phyloP scores from a whole-genome alignment of 352 stramenopile genomes.

The Phytophthora tentaculata region DNA sequence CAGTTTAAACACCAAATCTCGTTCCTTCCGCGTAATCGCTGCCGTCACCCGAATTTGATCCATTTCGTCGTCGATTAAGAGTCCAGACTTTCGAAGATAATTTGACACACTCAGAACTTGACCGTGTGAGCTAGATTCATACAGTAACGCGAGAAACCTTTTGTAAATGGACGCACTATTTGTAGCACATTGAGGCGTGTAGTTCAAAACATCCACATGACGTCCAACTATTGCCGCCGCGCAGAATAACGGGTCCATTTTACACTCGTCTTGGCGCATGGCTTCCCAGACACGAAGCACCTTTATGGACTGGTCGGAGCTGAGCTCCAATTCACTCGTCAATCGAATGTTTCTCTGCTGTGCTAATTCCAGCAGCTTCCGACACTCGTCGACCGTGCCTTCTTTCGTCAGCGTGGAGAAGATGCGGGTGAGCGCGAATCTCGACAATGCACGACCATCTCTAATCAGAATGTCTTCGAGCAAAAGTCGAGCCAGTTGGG shows the following conservation, averaged over 20 bases:
- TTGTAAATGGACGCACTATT: too few relatives aligned
- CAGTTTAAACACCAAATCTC: neutral
- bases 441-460: neutral
- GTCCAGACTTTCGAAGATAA: neutral
- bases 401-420: slow-evolving; percentile 5
- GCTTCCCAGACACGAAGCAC: neutral
- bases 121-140: neutral
- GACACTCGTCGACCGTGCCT: neutral
- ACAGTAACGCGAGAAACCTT: neutral
- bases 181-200: neutral
- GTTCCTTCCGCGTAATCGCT: neutral
- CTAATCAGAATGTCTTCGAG: slow-evolving; percentile 1
- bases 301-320: neutral
- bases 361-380: neutral
- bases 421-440: neutral
- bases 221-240: neutral
- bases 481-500: neutral
- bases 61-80: neutral
- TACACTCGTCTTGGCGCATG: neutral
- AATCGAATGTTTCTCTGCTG: neutral
- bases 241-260: neutral
- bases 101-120: neutral
- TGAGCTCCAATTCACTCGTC: neutral
- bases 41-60: neutral
- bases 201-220: neutral